A percentile compares a stretch with the other conserved stretches of the same genome.
Evolutionary conservation across 345 rosid genomes (phyloP).

Genomic region (Draba incana): DNA sequence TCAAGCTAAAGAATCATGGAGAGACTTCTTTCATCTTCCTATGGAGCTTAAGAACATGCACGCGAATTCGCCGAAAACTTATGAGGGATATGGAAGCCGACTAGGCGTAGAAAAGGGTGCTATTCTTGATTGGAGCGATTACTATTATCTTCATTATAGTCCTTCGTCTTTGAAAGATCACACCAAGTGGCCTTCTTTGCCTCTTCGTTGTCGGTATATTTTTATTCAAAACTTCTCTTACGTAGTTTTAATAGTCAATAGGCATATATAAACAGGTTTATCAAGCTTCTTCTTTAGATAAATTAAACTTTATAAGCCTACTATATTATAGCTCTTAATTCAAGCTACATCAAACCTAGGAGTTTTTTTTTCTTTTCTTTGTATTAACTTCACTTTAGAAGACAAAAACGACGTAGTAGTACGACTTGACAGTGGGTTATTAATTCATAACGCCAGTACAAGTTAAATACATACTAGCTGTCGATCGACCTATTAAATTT

Average conservation of each 20-base stretch:
- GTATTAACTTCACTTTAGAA: not conserved
- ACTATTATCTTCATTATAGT: conserved; percentile 75
- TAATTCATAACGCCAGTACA: conserved; percentile 2
- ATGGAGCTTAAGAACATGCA: conserved; percentile 69
- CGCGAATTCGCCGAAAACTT: conserved; percentile 76
- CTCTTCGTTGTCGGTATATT: conserved; percentile 63
- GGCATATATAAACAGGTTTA: not conserved
- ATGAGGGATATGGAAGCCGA: conserved; percentile 96
- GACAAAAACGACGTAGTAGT: conserved; percentile 21
- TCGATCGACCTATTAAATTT: not conserved
- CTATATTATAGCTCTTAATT: not conserved
- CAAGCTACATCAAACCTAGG: not conserved
- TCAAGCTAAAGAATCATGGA: conserved; percentile 59
- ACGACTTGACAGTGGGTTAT: not conserved
- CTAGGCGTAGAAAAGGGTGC: conserved; percentile 83
- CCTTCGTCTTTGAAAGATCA: conserved; percentile 61
- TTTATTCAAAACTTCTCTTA: not conserved
- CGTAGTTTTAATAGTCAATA: not conserved
- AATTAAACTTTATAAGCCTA: not conserved
- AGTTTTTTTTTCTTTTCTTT: too few species aligned
- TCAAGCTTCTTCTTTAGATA: not conserved
- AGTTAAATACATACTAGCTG: not conserved
- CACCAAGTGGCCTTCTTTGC: conserved; percentile 77
- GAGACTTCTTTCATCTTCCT: conserved; percentile 74
- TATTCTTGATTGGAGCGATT: conserved; percentile 93